phyloP scores from a whole-genome alignment of 495 filamentous ascomycete species.

The Aspergillus egyptiacus region DNA sequence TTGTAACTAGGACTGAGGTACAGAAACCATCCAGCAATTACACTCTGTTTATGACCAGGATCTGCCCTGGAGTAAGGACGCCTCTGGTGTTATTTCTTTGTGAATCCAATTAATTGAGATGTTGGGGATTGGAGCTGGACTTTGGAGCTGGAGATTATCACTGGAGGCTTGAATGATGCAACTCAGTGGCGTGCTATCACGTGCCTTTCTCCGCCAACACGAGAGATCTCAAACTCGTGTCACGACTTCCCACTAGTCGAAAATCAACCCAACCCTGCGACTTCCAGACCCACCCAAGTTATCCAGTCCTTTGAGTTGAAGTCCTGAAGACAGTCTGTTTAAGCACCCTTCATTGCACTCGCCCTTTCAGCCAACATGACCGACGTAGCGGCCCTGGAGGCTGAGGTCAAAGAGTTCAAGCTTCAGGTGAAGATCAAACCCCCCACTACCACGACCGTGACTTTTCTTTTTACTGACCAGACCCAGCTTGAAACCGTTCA shows the following conservation, averaged over 20 bases:
- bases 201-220: background rate
- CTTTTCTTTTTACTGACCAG: too few relatives aligned
- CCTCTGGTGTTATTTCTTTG: too few relatives aligned
- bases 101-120: too few relatives aligned
- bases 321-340: too few relatives aligned
- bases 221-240: background rate
- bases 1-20: too few relatives aligned
- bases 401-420: conserved; percentile 76
- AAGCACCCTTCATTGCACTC: background rate
- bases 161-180: too few relatives aligned
- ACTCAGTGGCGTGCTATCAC: background rate
- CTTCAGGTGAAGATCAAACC: conserved; percentile 65
- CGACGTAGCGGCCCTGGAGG: conserved; percentile 60
- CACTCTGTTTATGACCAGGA: too few relatives aligned
- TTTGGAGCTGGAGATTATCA: too few relatives aligned
- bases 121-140: too few relatives aligned
- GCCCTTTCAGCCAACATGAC: conserved; percentile 38
- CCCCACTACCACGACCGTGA: background rate
- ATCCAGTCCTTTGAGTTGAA: background rate
- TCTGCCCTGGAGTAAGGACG: too few relatives aligned
- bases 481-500: conserved; percentile 73
- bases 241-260: background rate
- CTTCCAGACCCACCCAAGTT: conserved; percentile 1
- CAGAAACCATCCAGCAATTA: too few relatives aligned
- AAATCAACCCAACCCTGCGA: background rate